phyloP scores from a whole-genome alignment of 2,329 filamentous ascomycete species.

The Cercospora sojina region DNA sequence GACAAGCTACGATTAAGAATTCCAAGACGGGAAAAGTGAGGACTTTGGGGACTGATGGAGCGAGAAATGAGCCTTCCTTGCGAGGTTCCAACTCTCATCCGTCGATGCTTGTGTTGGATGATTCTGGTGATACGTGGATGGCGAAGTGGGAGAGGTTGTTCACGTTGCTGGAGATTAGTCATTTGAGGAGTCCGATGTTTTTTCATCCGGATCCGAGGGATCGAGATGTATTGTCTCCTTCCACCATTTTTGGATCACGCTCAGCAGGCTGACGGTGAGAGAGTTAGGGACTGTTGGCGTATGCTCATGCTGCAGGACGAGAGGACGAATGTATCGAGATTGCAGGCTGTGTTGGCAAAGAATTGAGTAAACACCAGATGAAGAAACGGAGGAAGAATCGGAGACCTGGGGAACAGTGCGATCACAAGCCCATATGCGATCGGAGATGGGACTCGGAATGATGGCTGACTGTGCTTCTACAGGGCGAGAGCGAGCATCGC shows the following conservation, averaged over 20 bases:
- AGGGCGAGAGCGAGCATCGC: slow-evolving; percentile 36
- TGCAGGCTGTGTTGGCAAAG: slow-evolving; percentile 71
- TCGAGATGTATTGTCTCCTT: slow-evolving; percentile 53
- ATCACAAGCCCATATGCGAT: not conserved
- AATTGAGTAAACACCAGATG: slow-evolving; percentile 72
- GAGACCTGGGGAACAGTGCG: slow-evolving; percentile 21
- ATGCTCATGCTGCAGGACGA: slow-evolving; percentile 61
- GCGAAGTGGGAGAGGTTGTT: slow-evolving; percentile 69
- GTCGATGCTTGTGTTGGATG: slow-evolving; percentile 66
- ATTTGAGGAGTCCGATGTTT: slow-evolving; percentile 77
- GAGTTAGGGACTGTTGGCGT: slow-evolving; percentile 60
- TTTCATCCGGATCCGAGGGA: slow-evolving; percentile 78
- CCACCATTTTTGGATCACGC: not conserved
- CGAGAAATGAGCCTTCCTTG: not conserved
- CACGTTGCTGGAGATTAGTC: slow-evolving; percentile 64
- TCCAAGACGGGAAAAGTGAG: slow-evolving; percentile 45
- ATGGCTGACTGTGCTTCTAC: not conserved
- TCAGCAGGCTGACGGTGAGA: not conserved
- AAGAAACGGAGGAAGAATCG: slow-evolving; percentile 58
- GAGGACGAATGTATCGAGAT: slow-evolving; percentile 68
- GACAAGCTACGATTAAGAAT: slow-evolving; percentile 59
- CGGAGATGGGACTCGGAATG: not conserved
- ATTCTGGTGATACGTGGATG: slow-evolving; percentile 65
- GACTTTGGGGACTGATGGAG: slow-evolving; percentile 26
- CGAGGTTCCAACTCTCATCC: slow-evolving; percentile 3